Conservation (phyloP, 352 stramenopile genomes). For the Pythium chondricola region DNA sequence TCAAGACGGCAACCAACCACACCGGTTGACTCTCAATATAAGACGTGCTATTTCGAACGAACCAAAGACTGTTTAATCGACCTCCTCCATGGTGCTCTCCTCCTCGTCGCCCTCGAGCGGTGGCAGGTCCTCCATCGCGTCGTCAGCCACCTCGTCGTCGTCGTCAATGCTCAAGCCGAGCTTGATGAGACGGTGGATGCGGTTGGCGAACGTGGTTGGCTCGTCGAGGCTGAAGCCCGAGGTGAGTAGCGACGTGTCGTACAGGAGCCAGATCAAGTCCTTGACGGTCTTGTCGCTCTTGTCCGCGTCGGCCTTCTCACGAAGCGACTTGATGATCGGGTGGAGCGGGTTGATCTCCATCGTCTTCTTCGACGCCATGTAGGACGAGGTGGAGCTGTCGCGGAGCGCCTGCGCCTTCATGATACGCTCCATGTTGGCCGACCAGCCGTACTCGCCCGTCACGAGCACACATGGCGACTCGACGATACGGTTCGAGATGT, state of each 20-base stretch:
- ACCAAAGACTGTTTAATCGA: slow-evolving; percentile 99
- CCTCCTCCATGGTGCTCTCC: slow-evolving; percentile 98
- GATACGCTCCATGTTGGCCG: slow-evolving; percentile 99
- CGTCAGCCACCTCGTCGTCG: slow-evolving; percentile 92
- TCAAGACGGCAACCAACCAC: not conserved
- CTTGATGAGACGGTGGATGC: slow-evolving; percentile 99
- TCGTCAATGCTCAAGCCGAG: slow-evolving; percentile 98
- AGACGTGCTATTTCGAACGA: no score
- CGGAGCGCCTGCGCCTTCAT: slow-evolving; percentile 99
- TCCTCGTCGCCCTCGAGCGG: slow-evolving; percentile 94
- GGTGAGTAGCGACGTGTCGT: slow-evolving; percentile 98
- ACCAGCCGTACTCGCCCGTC: slow-evolving; percentile 99
- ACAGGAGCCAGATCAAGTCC: slow-evolving; percentile 99
- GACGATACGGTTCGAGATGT: slow-evolving; percentile 98
- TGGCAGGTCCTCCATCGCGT: slow-evolving; percentile 95
- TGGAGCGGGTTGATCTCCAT: slow-evolving; percentile 99
- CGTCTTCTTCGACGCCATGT: slow-evolving; percentile 99
- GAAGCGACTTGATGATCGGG: slow-evolving; percentile 97
- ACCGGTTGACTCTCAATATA: not conserved
- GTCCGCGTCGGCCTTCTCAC: slow-evolving; percentile 98
- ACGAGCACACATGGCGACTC: slow-evolving; percentile 98
- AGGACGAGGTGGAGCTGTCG: slow-evolving; percentile 94
- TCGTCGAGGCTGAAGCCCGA: slow-evolving; percentile 99
- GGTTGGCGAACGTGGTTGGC: slow-evolving; percentile 97
- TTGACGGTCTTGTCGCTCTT: slow-evolving; percentile 99